Conservation (phyloP, 306 rosid species). For the Vicia faba region DNA sequence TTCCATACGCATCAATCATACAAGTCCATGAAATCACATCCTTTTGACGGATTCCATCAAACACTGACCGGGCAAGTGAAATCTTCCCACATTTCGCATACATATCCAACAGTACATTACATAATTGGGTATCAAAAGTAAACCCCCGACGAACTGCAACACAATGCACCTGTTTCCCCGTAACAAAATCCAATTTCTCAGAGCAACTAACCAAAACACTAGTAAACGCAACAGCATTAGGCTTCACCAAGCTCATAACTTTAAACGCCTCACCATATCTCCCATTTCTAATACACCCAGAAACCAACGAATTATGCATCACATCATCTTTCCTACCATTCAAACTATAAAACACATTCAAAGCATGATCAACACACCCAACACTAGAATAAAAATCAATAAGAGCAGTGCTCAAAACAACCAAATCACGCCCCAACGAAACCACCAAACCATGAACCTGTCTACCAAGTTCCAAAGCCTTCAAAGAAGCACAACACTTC, state of each 20-base stretch:
- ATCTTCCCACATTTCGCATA: slow-evolving; percentile 63
- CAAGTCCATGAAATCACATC: slow-evolving; percentile 63
- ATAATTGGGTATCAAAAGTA: slow-evolving; percentile 50
- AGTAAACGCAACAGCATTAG: slow-evolving; percentile 59
- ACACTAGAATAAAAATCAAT: slow-evolving; percentile 58
- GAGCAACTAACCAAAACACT: slow-evolving; percentile 66
- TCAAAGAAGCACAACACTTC: slow-evolving; percentile 59
- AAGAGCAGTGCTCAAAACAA: slow-evolving; percentile 67
- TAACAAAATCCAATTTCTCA: slow-evolving; percentile 54
- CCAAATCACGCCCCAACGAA: slow-evolving; percentile 57
- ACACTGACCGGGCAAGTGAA: slow-evolving; percentile 44
- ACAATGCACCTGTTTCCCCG: slow-evolving; percentile 67
- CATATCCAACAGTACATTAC: slow-evolving; percentile 60
- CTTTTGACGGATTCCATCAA: slow-evolving; percentile 46
- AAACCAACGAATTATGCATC: slow-evolving; percentile 57
- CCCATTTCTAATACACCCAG: slow-evolving; percentile 57
- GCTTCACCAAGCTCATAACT: slow-evolving; percentile 51
- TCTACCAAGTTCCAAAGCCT: slow-evolving; percentile 53
- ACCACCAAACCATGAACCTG: slow-evolving; percentile 77
- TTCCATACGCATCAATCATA: slow-evolving; percentile 64
- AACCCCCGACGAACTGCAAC: slow-evolving; percentile 55
- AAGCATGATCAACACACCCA: slow-evolving; percentile 53
- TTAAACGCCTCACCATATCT: slow-evolving; percentile 50
- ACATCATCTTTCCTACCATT: slow-evolving; percentile 48
- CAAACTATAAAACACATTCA: slow-evolving; percentile 50